A percentile compares a stretch with the other conserved stretches of the same genome.
Evolutionary conservation across 768 basidiomycete species (phyloP).

Genomic region (Panaeolus papilionaceus): DNA sequence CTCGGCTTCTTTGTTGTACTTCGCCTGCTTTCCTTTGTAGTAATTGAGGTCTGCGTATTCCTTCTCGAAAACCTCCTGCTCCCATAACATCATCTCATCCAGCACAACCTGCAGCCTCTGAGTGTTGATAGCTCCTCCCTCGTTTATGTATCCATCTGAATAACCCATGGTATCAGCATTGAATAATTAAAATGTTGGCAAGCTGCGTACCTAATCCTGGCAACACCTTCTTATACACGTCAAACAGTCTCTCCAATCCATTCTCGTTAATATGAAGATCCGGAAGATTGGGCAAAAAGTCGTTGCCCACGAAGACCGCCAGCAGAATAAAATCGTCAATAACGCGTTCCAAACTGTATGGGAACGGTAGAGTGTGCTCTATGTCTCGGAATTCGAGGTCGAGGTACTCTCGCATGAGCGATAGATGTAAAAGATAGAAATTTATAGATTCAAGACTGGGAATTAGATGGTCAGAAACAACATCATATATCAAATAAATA

Average conservation of each 20-base stretch:
- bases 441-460: conserved; percentile 75
- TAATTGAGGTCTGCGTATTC: conserved; percentile 91
- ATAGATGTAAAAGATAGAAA: conserved; percentile 95
- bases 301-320: conserved; percentile 97
- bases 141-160: conserved; percentile 92
- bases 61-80: conserved; percentile 89
- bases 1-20: conserved; percentile 71
- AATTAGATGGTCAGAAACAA: conserved; percentile 30
- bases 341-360: conserved; percentile 89
- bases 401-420: conserved; percentile 95
- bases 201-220: conserved; percentile 64
- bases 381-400: conserved; percentile 92
- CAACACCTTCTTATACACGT: conserved; percentile 92
- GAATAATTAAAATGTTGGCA: neutral
- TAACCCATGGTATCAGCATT: neutral
- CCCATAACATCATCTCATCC: conserved; percentile 88
- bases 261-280: conserved; percentile 98
- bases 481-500: neutral
- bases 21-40: conserved; percentile 93
- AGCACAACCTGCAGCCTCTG: conserved; percentile 85
- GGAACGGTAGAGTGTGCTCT: conserved; percentile 69
- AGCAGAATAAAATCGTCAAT: conserved; percentile 98
- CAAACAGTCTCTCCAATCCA: conserved; percentile 90
- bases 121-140: conserved; percentile 82
- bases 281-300: conserved; percentile 95